Percentiles rank a stretch among this genome's conserved stretches.
These are phyloP conservation scores for Effrenium voratum DNA, from an alignment of 73 alveolate species.

Conservation along the genomic window DNA sequence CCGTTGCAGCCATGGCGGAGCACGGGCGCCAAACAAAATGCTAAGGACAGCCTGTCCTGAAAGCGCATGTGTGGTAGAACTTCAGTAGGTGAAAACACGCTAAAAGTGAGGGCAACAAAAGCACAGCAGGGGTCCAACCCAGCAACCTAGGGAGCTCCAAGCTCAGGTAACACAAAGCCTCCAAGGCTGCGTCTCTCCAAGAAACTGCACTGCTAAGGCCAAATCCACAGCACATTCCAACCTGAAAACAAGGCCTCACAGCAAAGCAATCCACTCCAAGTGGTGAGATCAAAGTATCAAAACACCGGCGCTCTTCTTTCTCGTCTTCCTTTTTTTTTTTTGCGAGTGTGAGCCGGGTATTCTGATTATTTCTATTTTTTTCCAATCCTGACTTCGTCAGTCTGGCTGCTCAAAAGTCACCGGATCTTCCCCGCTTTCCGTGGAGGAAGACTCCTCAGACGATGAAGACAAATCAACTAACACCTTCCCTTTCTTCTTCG, in stretches of 20 bases:
- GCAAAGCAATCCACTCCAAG: background rate
- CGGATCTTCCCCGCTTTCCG: background rate
- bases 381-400: background rate
- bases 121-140: background rate
- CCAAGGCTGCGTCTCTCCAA: background rate
- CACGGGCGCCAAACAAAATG: background rate
- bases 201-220: background rate
- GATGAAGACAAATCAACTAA: background rate
- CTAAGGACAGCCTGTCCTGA: background rate
- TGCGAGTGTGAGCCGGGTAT: no score
- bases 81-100: background rate
- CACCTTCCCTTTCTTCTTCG: background rate
- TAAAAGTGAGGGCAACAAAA: background rate
- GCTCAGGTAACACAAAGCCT: no score
- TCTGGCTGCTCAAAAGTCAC: background rate
- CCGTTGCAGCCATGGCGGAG: background rate
- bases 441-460: background rate
- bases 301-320: background rate
- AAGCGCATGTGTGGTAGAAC: background rate
- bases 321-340: no score
- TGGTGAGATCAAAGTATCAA: background rate
- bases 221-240: background rate
- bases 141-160: background rate
- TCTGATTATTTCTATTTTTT: no score
- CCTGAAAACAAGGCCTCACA: background rate